Evolutionary conservation across 192 early-diverging fungal species (phyloP), one percentile per base, ranked within the genome.

Genomic region (Coemansia sp.): DNA sequence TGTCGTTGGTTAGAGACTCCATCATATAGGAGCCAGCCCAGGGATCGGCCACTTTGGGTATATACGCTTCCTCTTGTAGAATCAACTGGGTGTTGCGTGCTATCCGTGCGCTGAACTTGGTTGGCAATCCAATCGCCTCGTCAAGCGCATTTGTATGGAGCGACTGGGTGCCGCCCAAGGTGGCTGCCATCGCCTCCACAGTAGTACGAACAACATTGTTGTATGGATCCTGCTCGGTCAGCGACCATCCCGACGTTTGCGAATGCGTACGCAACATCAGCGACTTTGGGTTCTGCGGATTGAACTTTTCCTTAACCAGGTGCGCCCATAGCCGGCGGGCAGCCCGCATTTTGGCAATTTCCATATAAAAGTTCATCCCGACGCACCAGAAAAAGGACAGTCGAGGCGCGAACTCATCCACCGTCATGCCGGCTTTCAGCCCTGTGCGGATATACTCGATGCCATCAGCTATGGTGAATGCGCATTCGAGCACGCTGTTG

Each of bases 291-390:
- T 80, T 83, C 61, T 89, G 82, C n/a, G 92, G 88, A n/a, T 80
- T 42, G 60, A 94, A 94, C 53, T 89, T 91, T 58, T 91, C 82
- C 70, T 91, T 84, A 66, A 94, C 81, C 69, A 90, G 47, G 9
- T 71, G 57, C 9, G 91, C 87, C 90, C 90, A 94, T 6, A 94
- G 85, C n/a, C 88, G 80, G 14, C 92, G 82, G 2, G 87, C 92
- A 4, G 90, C 92, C 14, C 92, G 86, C 78, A 94, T 83, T 69
- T 94, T 94, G 23, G 92, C 92, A 46, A 94, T 88, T 70, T 94
- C 92, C 92, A 94, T 94, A 76, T 91, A 94, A 65, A 92, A 94
- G 81, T 92, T 94, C 92, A 94, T 94, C 4, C 90, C 92, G 30
- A 94, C 86, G 44, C 87, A 91, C 82, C 89, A 94, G 75, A 94